Evolutionary conservation across 139 green algal genomes (phyloP).

Genomic region (Micromonas pusilla): DNA sequence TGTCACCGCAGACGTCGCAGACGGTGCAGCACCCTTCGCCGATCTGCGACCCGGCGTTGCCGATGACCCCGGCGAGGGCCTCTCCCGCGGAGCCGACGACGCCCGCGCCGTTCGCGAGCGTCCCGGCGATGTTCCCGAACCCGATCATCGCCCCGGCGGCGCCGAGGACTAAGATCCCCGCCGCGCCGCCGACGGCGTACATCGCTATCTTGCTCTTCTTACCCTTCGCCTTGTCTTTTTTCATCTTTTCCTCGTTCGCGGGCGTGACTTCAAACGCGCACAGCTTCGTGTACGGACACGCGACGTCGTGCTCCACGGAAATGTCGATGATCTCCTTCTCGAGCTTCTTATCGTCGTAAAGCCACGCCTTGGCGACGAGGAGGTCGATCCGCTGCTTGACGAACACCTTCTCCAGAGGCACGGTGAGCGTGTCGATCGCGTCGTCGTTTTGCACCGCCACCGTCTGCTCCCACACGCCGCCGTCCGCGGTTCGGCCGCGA

Average conservation of each 20-base stretch:
- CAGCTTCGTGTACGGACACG: slow-evolving; percentile 46
- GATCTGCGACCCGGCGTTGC: background rate
- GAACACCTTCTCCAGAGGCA: slow-evolving; percentile 59
- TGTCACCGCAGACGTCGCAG: background rate
- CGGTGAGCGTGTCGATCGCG: slow-evolving; percentile 16
- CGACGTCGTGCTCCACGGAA: slow-evolving; percentile 31
- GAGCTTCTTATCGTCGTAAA: slow-evolving; percentile 21
- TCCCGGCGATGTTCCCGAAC: slow-evolving; percentile 8
- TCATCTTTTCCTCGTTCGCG: slow-evolving; percentile 19
- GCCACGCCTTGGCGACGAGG: slow-evolving; percentile 45
- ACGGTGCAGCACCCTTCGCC: background rate
- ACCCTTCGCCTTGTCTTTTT: background rate
- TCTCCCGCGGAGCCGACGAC: background rate
- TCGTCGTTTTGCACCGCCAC: background rate
- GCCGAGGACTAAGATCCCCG: slow-evolving; percentile 19
- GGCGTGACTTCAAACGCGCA: slow-evolving; percentile 54
- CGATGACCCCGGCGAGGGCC: background rate
- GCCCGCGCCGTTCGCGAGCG: background rate
- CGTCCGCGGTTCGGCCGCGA: slow-evolving; percentile 41
- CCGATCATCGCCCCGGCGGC: slow-evolving; percentile 42
- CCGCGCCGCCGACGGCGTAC: slow-evolving; percentile 45
- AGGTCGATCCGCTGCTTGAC: slow-evolving; percentile 54
- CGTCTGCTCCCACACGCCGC: slow-evolving; percentile 14
- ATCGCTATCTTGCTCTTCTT: slow-evolving; percentile 35
- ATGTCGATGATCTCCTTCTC: slow-evolving; percentile 11